These are phyloP conservation scores for Nigrograna mackinnonii DNA, from an alignment of 2,329 filamentous ascomycete genomes.

Conservation along the genomic window DNA sequence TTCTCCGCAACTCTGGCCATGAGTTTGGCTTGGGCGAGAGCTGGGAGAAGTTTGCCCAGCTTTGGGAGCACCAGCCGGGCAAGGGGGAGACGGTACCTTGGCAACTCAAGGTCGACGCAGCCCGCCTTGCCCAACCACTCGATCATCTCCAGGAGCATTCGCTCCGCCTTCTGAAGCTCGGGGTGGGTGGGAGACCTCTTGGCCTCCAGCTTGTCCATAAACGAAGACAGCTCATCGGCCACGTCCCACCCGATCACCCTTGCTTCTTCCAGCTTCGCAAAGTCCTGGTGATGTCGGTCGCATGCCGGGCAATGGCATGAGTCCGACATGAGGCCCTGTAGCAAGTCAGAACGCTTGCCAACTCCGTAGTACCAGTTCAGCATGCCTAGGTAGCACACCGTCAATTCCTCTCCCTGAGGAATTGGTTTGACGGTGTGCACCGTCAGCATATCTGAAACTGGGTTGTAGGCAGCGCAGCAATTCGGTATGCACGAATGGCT, in stretches of 20 bases:
- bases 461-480: constrained; percentile 3
- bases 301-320: constrained; percentile 7
- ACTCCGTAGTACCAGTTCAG: not conserved
- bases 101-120: constrained; percentile 5
- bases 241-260: not conserved
- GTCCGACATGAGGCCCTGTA: constrained; percentile 11
- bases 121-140: not conserved
- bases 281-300: not conserved
- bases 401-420: constrained; percentile 1
- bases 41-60: not conserved
- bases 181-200: not conserved
- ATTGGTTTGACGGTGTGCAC: constrained; percentile 5
- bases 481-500: constrained; percentile 12
- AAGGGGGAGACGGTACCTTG: constrained; percentile 1
- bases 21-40: constrained; percentile 1
- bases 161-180: not conserved
- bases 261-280: constrained; percentile 17
- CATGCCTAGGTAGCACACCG: not conserved
- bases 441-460: not conserved
- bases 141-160: not conserved
- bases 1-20: not conserved
- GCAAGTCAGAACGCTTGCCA: not conserved
- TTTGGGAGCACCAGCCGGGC: not conserved
- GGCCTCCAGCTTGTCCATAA: not conserved
- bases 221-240: not conserved